These are phyloP conservation scores for Circinella umbellata DNA, from an alignment of 371 early-diverging fungal species.

Conservation along the genomic window DNA sequence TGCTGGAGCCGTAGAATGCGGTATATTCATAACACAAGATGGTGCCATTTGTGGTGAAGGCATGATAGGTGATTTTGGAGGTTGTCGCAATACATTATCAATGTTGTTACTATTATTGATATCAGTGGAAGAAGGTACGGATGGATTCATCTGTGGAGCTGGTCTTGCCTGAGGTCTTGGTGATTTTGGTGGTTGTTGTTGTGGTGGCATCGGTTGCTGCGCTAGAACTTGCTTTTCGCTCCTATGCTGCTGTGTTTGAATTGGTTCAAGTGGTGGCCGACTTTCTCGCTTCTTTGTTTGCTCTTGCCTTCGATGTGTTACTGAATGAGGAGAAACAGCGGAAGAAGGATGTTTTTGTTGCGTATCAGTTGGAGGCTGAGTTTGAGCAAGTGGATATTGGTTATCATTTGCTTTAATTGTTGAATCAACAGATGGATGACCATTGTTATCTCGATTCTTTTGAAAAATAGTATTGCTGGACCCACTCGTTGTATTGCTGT, in stretches of 20 bases:
- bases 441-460: no score
- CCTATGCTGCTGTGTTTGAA: neutral
- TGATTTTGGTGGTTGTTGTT: conserved; percentile 16
- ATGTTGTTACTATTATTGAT: neutral
- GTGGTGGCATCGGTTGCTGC: neutral
- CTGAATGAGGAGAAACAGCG: neutral
- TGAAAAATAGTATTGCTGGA: neutral
- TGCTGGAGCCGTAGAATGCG: neutral
- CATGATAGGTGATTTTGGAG: conserved; percentile 17
- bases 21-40: neutral
- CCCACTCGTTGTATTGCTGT: neutral
- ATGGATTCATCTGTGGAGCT: neutral
- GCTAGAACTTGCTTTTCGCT: no score
- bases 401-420: no score
- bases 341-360: no score
- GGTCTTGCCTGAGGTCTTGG: conserved; percentile 17
- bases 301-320: neutral
- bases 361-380: no score
- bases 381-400: no score
- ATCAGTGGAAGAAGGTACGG: neutral
- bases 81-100: neutral
- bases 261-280: neutral
- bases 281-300: neutral
- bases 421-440: no score
- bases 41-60: conserved; percentile 8